Percentiles rank a stretch among this genome's conserved stretches.
phyloP scores from a whole-genome alignment of 2,329 filamentous ascomycete genomes.

The Phoma sp. region DNA sequence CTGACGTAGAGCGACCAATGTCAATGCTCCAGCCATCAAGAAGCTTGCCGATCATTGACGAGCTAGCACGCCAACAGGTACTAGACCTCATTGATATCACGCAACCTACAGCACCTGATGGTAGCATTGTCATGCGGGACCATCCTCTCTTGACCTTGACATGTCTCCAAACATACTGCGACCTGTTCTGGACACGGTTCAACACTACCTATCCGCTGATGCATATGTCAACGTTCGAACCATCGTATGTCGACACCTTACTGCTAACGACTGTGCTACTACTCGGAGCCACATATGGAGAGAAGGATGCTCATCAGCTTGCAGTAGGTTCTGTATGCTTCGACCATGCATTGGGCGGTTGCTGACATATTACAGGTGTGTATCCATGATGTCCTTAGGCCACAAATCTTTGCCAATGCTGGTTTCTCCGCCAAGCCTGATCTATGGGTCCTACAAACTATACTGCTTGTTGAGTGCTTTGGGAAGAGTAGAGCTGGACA shows the following conservation, averaged over 20 bases:
- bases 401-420: slow-evolving; percentile 64
- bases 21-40: slow-evolving; percentile 42
- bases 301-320: slow-evolving; percentile 64
- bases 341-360: background rate
- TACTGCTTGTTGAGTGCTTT: slow-evolving; percentile 68
- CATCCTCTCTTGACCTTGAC: slow-evolving; percentile 59
- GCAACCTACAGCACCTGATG: slow-evolving; percentile 57
- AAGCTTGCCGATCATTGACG: slow-evolving; percentile 49
- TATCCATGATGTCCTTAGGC: slow-evolving; percentile 66
- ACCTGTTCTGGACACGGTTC: slow-evolving; percentile 67
- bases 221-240: slow-evolving; percentile 64
- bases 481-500: slow-evolving; percentile 68
- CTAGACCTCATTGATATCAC: slow-evolving; percentile 60
- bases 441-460: slow-evolving; percentile 67
- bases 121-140: slow-evolving; percentile 54
- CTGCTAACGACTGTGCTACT: slow-evolving; percentile 62
- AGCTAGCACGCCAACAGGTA: slow-evolving; percentile 51
- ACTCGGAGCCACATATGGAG: slow-evolving; percentile 67
- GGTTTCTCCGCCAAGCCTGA: slow-evolving; percentile 65
- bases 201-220: slow-evolving; percentile 67
- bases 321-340: slow-evolving; percentile 49
- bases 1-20: slow-evolving; percentile 44
- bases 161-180: slow-evolving; percentile 62
- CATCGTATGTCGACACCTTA: slow-evolving; percentile 57
- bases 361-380: slow-evolving; percentile 50